phyloP scores from a whole-genome alignment of 2,329 filamentous ascomycete species.

The Epichloe typhina region DNA sequence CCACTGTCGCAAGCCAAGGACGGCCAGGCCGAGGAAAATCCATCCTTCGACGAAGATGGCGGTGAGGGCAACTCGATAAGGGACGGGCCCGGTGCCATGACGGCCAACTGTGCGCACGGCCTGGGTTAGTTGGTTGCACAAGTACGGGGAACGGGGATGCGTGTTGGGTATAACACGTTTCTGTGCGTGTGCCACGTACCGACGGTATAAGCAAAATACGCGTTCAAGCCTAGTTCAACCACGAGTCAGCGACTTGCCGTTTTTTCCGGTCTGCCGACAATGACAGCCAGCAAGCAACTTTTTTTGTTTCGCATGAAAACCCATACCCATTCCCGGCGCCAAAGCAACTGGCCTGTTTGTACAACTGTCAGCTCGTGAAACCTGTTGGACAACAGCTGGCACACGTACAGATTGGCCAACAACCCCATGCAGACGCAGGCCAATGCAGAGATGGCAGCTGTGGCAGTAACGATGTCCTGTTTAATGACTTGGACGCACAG shows the following conservation, averaged over 20 bases:
- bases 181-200: slow-evolving; percentile 12
- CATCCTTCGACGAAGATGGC: slow-evolving; percentile 83
- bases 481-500: slow-evolving; percentile 53
- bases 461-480: slow-evolving; percentile 72
- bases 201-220: slow-evolving; percentile 68
- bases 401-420: slow-evolving; percentile 56
- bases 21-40: slow-evolving; percentile 67
- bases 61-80: slow-evolving; percentile 65
- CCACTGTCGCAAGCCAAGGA: slow-evolving; percentile 78
- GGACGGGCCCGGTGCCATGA: slow-evolving; percentile 59
- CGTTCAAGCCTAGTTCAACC: slow-evolving; percentile 48
- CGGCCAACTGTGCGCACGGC: slow-evolving; percentile 42
- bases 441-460: slow-evolving; percentile 68
- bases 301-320: not conserved
- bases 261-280: not conserved
- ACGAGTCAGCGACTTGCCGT: not conserved
- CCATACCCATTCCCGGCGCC: slow-evolving; percentile 30
- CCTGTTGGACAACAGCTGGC: not conserved
- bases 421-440: slow-evolving; percentile 75
- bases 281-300: not conserved
- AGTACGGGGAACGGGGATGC: not conserved
- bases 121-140: slow-evolving; percentile 3
- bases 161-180: slow-evolving; percentile 7
- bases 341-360: slow-evolving; percentile 21
- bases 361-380: slow-evolving; percentile 3